Evolutionary conservation across 1,284 basidiomycete species (phyloP).

Genomic region (Rhodofomes roseus): DNA sequence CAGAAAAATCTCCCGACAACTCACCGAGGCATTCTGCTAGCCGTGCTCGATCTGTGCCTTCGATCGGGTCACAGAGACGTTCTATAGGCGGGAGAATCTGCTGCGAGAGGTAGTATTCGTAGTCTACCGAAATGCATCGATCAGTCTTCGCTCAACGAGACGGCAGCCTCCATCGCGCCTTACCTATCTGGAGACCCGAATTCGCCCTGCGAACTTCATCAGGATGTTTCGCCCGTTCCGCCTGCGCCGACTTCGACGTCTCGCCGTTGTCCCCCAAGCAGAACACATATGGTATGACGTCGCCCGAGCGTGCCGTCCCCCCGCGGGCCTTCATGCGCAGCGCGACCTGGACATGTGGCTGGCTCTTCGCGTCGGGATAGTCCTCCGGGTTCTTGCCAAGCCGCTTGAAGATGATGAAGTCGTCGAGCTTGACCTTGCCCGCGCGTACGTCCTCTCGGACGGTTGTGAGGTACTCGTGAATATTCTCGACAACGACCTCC

Average conservation of each 20-base stretch:
- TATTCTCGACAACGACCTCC: slow-evolving; percentile 86
- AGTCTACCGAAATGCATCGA: slow-evolving; percentile 49
- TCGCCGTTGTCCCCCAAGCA: slow-evolving; percentile 80
- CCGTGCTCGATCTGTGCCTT: slow-evolving; percentile 89
- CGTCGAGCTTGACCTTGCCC: slow-evolving; percentile 81
- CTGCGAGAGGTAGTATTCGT: slow-evolving; percentile 87
- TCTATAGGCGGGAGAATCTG: slow-evolving; percentile 96
- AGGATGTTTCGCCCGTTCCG: slow-evolving; percentile 90
- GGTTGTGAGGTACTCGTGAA: slow-evolving; percentile 87
- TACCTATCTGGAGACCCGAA: slow-evolving; percentile 71
- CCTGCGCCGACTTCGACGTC: slow-evolving; percentile 74
- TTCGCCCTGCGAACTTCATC: slow-evolving; percentile 82
- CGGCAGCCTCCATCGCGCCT: slow-evolving; percentile 15
- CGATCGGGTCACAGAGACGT: slow-evolving; percentile 93
- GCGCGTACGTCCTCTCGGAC: slow-evolving; percentile 76
- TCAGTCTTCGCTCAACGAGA: too few species aligned
- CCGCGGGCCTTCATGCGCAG: slow-evolving; percentile 88
- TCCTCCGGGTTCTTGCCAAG: slow-evolving; percentile 94
- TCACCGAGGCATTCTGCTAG: slow-evolving; percentile 92
- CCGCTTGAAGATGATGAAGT: slow-evolving; percentile 95
- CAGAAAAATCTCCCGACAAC: slow-evolving; percentile 18
- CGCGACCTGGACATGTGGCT: slow-evolving; percentile 97
- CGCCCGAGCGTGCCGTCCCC: slow-evolving; percentile 76
- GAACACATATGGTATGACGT: slow-evolving; percentile 97
- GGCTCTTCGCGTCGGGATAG: slow-evolving; percentile 92